A percentile compares a stretch with the other conserved stretches of the same genome.
These are phyloP conservation scores for Gossypium ekmanianum DNA, from an alignment of 345 rosid genomes.

Conservation along the genomic window DNA sequence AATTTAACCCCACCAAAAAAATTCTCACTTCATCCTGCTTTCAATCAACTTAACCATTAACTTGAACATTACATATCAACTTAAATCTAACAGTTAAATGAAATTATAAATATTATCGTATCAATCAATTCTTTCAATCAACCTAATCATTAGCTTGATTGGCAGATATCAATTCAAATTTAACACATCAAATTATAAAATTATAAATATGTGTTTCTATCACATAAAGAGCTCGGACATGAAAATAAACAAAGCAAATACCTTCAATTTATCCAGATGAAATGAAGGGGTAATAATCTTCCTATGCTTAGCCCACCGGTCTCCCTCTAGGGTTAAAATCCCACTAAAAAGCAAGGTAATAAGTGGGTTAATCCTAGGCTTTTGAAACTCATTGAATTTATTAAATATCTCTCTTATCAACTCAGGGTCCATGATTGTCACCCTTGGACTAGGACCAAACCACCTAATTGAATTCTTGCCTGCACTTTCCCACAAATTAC, in stretches of 20 bases:
- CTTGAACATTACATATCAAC: too few species aligned
- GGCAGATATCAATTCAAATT: too few species aligned
- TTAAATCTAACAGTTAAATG: too few species aligned
- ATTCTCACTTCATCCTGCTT: too few species aligned
- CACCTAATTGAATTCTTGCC: constrained; percentile 43
- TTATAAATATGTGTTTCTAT: too few species aligned
- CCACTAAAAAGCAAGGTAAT: constrained; percentile 35
- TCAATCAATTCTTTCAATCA: too few species aligned
- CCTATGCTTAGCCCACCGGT: constrained; percentile 52
- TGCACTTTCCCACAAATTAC: neutral
- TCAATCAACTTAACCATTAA: too few species aligned
- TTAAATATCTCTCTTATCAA: constrained; percentile 31
- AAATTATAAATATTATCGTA: too few species aligned
- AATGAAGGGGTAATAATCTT: constrained; percentile 51
- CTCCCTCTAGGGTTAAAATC: constrained; percentile 38
- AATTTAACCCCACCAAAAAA: too few species aligned
- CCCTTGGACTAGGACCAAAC: constrained; percentile 40
- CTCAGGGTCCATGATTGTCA: constrained; percentile 41
- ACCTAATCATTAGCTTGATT: too few species aligned
- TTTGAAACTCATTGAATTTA: constrained; percentile 36
- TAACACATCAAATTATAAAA: too few species aligned
- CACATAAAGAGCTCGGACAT: neutral
- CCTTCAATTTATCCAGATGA: constrained; percentile 52
- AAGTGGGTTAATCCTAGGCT: constrained; percentile 23
- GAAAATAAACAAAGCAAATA: neutral